Evolutionary conservation across 169 alveolate genomes (phyloP), one percentile per base, ranked within the genome.

Genomic region (Cryptosporidium xiaoi): DNA sequence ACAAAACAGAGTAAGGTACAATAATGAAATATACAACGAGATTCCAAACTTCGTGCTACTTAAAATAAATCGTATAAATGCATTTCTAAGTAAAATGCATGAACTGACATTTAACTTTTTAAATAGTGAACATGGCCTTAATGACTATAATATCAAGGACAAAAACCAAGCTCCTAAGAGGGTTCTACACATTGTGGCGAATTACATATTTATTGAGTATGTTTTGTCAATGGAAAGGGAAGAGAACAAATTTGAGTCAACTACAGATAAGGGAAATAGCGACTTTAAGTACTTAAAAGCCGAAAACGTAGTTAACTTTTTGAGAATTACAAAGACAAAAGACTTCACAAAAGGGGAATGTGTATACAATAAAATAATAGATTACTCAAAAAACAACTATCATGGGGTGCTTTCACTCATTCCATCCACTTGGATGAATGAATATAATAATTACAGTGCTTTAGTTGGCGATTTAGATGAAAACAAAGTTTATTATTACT

Each of bases 61-160:
- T 24, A 77, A 77, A 44, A 5, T 77, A 20, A 77, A 77, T 60
- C 87, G 87, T 77, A 77, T 60, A 27, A 18, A 8, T 18, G 67
- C 29, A 8, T 69, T 69, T 33, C 31, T 69, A 3, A 62, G 10
- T 6, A 77, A 60, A 64, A 44, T 62, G 1, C 71, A 77, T 33
- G 53, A 77, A 50, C 15, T 46, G 20, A 7, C 34, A 34, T 77
- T 77, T 46, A 53, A 60, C 2, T 77, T 18, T 20, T 77, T 77
- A 18, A 60, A 77, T 2, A 8, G 0, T 2, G 65, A 68, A 31
- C 6, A 3, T 44, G 13, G 8, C 2, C 3, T 15, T 2, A n/a
- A 27, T 27, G 44, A 66, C 20, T 13, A 53, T 53, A 10, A 44
- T 10, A 46, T 4, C 29, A n/a, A 16, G 1, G 53, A 60, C 16